Evolutionary conservation across 2,329 filamentous ascomycete species (phyloP).

Genomic region (Sporothrix curviconia): DNA sequence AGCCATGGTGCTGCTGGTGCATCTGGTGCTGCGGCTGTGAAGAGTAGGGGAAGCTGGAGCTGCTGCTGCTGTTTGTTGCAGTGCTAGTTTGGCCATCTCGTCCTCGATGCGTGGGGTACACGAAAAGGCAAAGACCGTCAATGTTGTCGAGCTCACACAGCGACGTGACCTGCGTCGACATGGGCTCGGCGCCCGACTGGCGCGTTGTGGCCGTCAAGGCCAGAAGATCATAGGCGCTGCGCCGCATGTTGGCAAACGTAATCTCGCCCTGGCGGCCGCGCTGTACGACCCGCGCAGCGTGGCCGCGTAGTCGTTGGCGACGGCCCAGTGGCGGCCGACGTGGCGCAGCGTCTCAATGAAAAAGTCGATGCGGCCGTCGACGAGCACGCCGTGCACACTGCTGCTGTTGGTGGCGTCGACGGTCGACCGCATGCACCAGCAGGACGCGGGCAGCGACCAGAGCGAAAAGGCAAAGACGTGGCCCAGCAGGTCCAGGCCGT

Average conservation of each 20-base stretch:
- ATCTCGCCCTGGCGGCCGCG: constrained; percentile 77
- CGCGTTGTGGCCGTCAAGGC: constrained; percentile 81
- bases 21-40: not conserved
- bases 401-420: constrained; percentile 46
- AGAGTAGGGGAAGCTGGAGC: too few relatives aligned
- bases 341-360: constrained; percentile 76
- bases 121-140: constrained; percentile 94
- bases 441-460: constrained; percentile 81
- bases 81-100: not conserved
- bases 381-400: constrained; percentile 23
- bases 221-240: constrained; percentile 78
- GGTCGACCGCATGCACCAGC: constrained; percentile 84
- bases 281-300: constrained; percentile 77
- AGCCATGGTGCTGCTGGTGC: too few relatives aligned
- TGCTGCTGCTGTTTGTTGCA: not conserved
- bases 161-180: constrained; percentile 61
- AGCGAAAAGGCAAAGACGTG: constrained; percentile 87
- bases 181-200: constrained; percentile 45
- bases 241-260: constrained; percentile 83
- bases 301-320: constrained; percentile 73
- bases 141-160: constrained; percentile 82
- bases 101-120: constrained; percentile 57
- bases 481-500: constrained; percentile 71
- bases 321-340: constrained; percentile 79
- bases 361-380: constrained; percentile 71